Evolutionary conservation across 2,329 filamentous ascomycete genomes (phyloP).

Genomic region (Pseudocercospora cruenta): DNA sequence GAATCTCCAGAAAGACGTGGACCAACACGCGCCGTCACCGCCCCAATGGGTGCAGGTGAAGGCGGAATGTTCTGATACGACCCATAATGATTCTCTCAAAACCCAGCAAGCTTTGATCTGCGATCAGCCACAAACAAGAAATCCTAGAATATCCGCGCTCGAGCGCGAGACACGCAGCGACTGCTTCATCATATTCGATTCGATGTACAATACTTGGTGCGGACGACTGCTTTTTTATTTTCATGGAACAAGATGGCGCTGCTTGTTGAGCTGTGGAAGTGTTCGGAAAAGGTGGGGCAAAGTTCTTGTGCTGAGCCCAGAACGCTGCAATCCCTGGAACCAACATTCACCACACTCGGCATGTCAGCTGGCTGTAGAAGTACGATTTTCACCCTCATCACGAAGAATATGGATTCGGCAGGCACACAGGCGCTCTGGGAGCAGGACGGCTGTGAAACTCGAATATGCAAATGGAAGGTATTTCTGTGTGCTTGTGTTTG

Average conservation of each 20-base stretch:
- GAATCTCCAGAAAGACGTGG: constrained; percentile 18
- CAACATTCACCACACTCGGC: neutral
- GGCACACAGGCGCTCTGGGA: neutral
- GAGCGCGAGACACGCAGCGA: constrained; percentile 9
- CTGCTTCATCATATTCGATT: constrained; percentile 7
- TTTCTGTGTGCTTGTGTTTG: neutral
- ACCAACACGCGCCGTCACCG: constrained; percentile 17
- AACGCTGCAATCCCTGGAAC: neutral
- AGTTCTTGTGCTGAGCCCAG: neutral
- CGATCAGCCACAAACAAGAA: constrained; percentile 17
- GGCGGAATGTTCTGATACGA: constrained; percentile 29
- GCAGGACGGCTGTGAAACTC: constrained; percentile 1
- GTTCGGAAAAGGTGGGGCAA: neutral
- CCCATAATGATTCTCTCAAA: constrained; percentile 9
- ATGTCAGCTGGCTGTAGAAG: neutral
- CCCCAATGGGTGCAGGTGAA: constrained; percentile 17
- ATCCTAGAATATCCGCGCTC: constrained; percentile 4
- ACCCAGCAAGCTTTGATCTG: constrained; percentile 17
- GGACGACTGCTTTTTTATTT: constrained; percentile 6
- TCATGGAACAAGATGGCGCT: neutral
- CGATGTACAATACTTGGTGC: constrained; percentile 9
- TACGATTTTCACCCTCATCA: neutral
- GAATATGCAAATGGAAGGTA: neutral
- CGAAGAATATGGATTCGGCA: constrained; percentile 6
- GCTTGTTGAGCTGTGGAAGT: neutral